phyloP scores from a whole-genome alignment of 2,329 filamentous ascomycete species.

The Trichoderma guizhouense region DNA sequence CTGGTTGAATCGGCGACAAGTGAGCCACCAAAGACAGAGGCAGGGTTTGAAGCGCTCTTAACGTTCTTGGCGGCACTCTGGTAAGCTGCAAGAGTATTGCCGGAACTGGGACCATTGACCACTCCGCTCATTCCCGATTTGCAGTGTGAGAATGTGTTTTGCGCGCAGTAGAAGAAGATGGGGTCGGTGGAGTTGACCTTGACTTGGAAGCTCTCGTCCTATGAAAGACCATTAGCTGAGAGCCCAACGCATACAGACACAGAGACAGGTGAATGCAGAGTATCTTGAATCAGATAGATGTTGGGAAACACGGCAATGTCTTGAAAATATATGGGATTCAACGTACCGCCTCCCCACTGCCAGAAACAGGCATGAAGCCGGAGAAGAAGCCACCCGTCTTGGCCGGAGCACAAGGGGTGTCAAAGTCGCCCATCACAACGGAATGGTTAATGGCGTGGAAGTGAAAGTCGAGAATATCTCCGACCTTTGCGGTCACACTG shows the following conservation, averaged over 20 bases:
- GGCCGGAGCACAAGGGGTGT: slow-evolving; percentile 1
- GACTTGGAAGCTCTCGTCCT: slow-evolving; percentile 24
- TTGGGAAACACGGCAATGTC: neutral
- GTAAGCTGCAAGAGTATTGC: slow-evolving; percentile 19
- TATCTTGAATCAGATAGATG: rapidly evolving
- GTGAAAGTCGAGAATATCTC: slow-evolving; percentile 9
- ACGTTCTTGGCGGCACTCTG: slow-evolving; percentile 1
- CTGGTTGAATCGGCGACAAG: neutral
- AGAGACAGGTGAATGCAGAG: neutral
- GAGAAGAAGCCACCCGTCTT: slow-evolving; percentile 12
- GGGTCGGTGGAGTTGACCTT: slow-evolving; percentile 25
- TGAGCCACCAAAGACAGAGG: neutral
- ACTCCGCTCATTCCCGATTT: slow-evolving; percentile 25
- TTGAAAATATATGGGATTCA: neutral
- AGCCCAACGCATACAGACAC: neutral
- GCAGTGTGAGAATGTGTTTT: slow-evolving; percentile 21
- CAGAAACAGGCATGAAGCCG: slow-evolving; percentile 1
- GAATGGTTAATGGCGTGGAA: slow-evolving; percentile 7
- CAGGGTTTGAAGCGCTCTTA: neutral
- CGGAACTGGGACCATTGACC: slow-evolving; percentile 19
- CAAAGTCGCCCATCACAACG: slow-evolving; percentile 11
- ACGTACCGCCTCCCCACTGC: slow-evolving; percentile 1
- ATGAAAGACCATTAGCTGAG: neutral
- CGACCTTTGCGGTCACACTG: neutral
- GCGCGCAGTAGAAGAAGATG: slow-evolving; percentile 27